A percentile compares a stretch with the other conserved stretches of the same genome.
phyloP scores from a whole-genome alignment of 2,329 filamentous ascomycete genomes.

The Helotiales sp. region DNA sequence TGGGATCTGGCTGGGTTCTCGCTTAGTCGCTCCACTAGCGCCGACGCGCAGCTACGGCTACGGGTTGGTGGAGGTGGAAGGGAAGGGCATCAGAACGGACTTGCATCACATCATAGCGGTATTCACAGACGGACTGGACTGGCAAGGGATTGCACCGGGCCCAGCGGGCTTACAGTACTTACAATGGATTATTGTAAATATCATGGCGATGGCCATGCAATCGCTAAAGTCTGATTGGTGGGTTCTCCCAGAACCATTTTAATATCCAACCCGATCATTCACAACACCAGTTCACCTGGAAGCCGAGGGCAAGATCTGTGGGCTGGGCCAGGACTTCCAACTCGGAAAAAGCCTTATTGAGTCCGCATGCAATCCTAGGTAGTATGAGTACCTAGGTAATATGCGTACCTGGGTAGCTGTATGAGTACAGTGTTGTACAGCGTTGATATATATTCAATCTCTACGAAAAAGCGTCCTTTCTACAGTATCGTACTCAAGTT shows the following conservation, averaged over 20 bases:
- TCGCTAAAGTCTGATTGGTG: too few relatives aligned
- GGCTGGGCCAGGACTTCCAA: not conserved
- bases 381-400: too few relatives aligned
- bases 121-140: too few relatives aligned
- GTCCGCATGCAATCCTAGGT: too few relatives aligned
- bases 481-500: not conserved
- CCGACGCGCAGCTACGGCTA: not conserved
- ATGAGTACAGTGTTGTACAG: not conserved
- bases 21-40: conserved; percentile 13
- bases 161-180: too few relatives aligned
- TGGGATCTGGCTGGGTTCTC: conserved; percentile 9
- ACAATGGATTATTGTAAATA: too few relatives aligned
- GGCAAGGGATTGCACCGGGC: too few relatives aligned
- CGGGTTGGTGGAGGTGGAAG: not conserved
- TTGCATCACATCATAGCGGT: not conserved
- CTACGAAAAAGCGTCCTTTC: not conserved
- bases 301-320: not conserved
- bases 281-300: not conserved
- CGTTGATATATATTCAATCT: not conserved
- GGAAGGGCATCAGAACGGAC: not conserved
- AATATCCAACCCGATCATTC: too few relatives aligned
- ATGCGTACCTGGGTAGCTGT: too few relatives aligned
- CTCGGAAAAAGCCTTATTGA: not conserved
- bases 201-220: too few relatives aligned
- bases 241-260: too few relatives aligned